Conservation (phyloP, 352 stramenopile genomes). For the Globisporangium parvum region DNA sequence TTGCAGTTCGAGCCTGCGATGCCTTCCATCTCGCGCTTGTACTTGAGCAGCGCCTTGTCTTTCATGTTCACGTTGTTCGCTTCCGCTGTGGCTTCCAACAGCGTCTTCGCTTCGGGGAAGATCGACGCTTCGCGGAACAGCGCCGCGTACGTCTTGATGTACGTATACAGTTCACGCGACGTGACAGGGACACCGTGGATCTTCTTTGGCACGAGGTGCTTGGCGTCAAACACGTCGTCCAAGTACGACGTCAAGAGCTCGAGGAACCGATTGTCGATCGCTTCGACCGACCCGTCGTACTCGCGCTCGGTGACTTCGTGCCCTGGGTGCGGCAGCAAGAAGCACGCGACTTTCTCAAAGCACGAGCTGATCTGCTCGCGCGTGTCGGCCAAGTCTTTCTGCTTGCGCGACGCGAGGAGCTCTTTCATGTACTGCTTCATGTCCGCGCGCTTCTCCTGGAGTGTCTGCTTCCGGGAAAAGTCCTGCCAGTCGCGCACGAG, state of each 20-base stretch:
- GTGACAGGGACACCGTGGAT: conserved; percentile 93
- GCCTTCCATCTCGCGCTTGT: conserved; percentile 94
- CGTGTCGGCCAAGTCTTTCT: conserved; percentile 92
- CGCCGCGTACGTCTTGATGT: conserved; percentile 95
- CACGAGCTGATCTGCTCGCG: conserved; percentile 96
- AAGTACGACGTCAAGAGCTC: conserved; percentile 94
- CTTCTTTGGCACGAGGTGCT: conserved; percentile 88
- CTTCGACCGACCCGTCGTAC: conserved; percentile 93
- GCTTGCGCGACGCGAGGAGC: conserved; percentile 88
- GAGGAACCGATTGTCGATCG: conserved; percentile 94
- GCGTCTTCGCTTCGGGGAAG: conserved; percentile 96
- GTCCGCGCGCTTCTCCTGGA: conserved; percentile 87
- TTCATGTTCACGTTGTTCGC: conserved; percentile 97
- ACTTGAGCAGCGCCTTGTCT: conserved; percentile 80
- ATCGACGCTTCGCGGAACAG: conserved; percentile 95
- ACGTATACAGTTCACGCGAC: conserved; percentile 92
- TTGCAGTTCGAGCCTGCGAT: conserved; percentile 76
- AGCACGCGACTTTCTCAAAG: conserved; percentile 95
- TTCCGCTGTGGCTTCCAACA: conserved; percentile 95
- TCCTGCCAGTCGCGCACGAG: conserved; percentile 98
- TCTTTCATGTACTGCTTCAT: conserved; percentile 94
- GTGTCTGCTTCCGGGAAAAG: conserved; percentile 89
- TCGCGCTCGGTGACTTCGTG: conserved; percentile 96
- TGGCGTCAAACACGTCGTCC: conserved; percentile 89
- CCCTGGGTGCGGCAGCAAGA: conserved; percentile 95